A percentile compares a stretch with the other conserved stretches of the same genome.
These are phyloP conservation scores for Auricularia sp. DNA, from an alignment of 768 basidiomycete species.

Conservation along the genomic window DNA sequence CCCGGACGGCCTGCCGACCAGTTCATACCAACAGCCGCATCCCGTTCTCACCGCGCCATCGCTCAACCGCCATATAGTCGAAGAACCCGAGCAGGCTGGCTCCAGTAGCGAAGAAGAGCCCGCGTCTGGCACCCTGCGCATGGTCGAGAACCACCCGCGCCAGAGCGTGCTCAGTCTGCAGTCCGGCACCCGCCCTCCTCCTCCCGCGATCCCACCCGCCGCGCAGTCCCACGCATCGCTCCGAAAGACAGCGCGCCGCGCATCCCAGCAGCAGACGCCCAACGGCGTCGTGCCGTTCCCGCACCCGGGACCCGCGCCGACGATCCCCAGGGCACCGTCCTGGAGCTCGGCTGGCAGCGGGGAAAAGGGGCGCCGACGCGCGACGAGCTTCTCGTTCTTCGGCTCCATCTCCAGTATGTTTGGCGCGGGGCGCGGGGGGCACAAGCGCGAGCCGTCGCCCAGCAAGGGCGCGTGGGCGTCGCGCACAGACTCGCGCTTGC, in stretches of 20 bases:
- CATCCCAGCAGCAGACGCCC: neutral
- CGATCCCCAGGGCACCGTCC: neutral
- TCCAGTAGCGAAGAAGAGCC: neutral
- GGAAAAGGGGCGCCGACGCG: neutral
- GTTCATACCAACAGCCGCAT: neutral
- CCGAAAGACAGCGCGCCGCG: neutral
- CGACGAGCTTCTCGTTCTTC: conserved; percentile 6
- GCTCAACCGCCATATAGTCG: neutral
- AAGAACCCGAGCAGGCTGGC: neutral
- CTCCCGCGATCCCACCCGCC: too few species aligned
- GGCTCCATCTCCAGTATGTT: conserved; percentile 4
- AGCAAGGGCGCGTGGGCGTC: neutral
- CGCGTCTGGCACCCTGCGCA: neutral
- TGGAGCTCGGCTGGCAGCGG: neutral
- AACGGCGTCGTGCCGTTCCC: neutral
- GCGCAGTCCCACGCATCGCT: neutral
- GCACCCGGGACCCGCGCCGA: too few species aligned
- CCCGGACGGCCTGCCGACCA: neutral
- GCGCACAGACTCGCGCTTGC: neutral
- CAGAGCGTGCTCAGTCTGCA: neutral
- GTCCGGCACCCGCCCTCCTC: neutral
- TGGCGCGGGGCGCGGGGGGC: neutral
- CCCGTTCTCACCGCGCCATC: neutral
- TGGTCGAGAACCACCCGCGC: neutral
- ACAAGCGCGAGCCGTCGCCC: neutral